Percentiles rank a stretch among this genome's conserved stretches.
These are phyloP conservation scores for Peziza echinospora DNA, from an alignment of 495 filamentous ascomycete genomes.

Conservation along the genomic window DNA sequence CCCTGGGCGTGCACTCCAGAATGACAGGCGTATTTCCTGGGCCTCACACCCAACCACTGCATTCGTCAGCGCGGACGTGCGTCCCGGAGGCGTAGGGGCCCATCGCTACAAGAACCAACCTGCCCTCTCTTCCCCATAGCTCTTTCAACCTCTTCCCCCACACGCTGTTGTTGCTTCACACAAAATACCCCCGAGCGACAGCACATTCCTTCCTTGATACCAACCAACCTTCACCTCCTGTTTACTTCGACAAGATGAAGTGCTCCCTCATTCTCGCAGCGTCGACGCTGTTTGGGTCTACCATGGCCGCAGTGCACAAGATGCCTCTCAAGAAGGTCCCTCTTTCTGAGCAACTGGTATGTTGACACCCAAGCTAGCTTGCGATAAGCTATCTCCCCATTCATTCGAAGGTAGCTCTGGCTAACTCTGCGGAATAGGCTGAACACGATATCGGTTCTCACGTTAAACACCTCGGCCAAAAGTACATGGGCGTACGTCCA, in stretches of 20 bases:
- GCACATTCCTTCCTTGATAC: not conserved
- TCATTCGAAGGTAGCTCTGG: conserved; percentile 13
- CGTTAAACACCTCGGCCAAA: conserved; percentile 59
- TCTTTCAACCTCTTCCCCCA: no score
- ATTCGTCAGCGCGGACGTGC: no score
- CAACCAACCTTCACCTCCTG: conserved; percentile 1
- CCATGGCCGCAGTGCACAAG: conserved; percentile 69
- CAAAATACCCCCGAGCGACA: no score
- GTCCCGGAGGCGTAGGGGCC: no score
- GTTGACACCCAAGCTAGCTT: no score
- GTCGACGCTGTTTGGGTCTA: conserved; percentile 64
- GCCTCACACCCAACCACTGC: no score
- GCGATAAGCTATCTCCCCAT: no score
- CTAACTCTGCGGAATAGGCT: conserved; percentile 39
- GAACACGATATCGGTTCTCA: conserved; percentile 61
- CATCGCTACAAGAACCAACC: no score
- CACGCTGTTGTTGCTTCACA: no score
- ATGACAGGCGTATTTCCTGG: no score
- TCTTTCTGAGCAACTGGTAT: conserved; percentile 73
- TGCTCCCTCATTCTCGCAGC: conserved; percentile 46
- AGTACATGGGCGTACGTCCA: conserved; percentile 77
- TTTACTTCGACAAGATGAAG: conserved; percentile 45
- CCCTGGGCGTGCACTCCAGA: no score
- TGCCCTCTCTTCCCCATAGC: no score
- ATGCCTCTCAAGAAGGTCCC: conserved; percentile 95